These are phyloP conservation scores for Cyclotella choctawhatcheeana DNA, from an alignment of 108 stramenopile genomes.

Conservation along the genomic window DNA sequence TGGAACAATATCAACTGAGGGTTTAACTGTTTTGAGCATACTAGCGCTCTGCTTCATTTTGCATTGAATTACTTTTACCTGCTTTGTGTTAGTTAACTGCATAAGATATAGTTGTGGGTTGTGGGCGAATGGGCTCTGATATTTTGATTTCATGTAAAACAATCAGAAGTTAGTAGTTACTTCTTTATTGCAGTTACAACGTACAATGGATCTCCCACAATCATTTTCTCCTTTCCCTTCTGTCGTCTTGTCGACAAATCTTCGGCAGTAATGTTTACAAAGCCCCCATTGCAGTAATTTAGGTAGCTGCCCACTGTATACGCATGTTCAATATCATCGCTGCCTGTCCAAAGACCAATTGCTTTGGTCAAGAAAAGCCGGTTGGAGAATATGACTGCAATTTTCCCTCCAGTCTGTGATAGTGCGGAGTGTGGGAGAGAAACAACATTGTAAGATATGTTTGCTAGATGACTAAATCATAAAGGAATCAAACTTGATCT, in stretches of 20 bases:
- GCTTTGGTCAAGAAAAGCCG: constrained; percentile 92
- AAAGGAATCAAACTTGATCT: too few species aligned
- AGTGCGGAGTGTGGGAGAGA: not conserved
- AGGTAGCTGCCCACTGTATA: constrained; percentile 81
- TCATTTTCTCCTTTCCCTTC: constrained; percentile 59
- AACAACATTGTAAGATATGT: not conserved
- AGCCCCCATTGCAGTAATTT: constrained; percentile 61
- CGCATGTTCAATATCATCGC: constrained; percentile 94
- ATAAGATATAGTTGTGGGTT: too few species aligned
- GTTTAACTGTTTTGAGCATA: too few species aligned
- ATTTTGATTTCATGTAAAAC: too few species aligned
- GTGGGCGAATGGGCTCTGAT: too few species aligned
- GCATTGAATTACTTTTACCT: too few species aligned
- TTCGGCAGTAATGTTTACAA: constrained; percentile 64
- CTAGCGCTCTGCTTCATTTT: too few species aligned
- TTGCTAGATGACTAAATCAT: not conserved
- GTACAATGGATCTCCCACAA: constrained; percentile 85
- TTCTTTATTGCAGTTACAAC: constrained; percentile 73
- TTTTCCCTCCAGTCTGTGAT: constrained; percentile 69
- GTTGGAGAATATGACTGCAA: constrained; percentile 93
- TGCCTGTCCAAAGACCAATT: constrained; percentile 81
- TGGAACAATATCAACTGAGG: constrained; percentile 8
- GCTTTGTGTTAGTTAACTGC: too few species aligned
- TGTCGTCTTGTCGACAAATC: constrained; percentile 72
- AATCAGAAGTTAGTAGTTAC: too few species aligned